phyloP scores from a whole-genome alignment of 108 stramenopile genomes.

The Parmales sp. region DNA sequence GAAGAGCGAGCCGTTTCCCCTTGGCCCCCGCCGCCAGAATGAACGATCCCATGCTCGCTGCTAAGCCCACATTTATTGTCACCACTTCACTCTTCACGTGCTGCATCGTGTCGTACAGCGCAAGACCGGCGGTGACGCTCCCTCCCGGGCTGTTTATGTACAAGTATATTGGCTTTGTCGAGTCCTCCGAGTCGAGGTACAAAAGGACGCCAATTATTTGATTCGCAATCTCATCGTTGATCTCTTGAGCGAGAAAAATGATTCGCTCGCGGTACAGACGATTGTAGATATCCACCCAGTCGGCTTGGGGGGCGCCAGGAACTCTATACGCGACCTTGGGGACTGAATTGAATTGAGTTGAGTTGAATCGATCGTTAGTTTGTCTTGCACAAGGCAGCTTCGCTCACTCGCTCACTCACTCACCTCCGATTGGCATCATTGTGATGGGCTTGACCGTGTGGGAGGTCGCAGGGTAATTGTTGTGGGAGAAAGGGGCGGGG shows the following conservation, averaged over 20 bases:
- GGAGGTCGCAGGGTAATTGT: too few species aligned
- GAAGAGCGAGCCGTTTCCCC: slow-evolving; percentile 86
- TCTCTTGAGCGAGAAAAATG: slow-evolving; percentile 93
- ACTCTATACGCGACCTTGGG: slow-evolving; percentile 96
- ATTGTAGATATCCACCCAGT: slow-evolving; percentile 97
- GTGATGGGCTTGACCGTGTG: slow-evolving; percentile 46
- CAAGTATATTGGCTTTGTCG: slow-evolving; percentile 90
- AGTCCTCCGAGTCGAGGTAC: slow-evolving; percentile 91
- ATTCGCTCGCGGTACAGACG: slow-evolving; percentile 95
- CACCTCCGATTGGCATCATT: slow-evolving; percentile 99
- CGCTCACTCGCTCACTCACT: too few species aligned
- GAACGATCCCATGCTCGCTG: slow-evolving; percentile 95
- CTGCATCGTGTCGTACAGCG: slow-evolving; percentile 95
- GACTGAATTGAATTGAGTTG: slow-evolving; percentile 27
- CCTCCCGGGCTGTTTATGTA: slow-evolving; percentile 98
- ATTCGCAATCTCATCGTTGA: slow-evolving; percentile 96
- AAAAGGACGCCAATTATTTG: slow-evolving; percentile 90
- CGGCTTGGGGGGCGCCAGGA: slow-evolving; percentile 52
- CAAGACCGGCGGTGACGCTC: slow-evolving; percentile 89
- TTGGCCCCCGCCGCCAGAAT: slow-evolving; percentile 88
- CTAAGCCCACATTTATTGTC: slow-evolving; percentile 93
- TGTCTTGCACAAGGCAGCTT: background rate
- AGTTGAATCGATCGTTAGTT: background rate
- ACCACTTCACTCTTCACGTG: slow-evolving; percentile 88
- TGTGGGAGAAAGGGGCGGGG: too few species aligned